These are phyloP conservation scores for Lachancea sp. DNA, from an alignment of 805 yeast genomes.

Conservation along the genomic window DNA sequence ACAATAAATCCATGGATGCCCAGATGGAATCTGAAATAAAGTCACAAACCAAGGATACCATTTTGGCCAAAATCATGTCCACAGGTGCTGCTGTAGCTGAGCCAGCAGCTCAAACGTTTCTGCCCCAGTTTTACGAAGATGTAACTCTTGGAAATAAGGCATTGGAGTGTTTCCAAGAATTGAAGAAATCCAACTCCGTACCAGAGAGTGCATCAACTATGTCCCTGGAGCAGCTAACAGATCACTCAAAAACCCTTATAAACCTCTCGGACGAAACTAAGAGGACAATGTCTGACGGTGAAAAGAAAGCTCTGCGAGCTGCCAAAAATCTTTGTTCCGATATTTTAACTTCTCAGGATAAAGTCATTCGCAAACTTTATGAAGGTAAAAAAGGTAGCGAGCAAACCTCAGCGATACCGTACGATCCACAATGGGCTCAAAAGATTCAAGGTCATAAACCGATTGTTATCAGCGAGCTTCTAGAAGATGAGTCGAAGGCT, in stretches of 20 bases:
- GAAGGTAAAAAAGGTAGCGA: conserved; percentile 22
- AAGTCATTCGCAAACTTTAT: conserved; percentile 26
- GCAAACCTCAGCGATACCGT: conserved; percentile 32
- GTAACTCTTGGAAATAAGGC: conserved; percentile 18
- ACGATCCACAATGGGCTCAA: conserved; percentile 47
- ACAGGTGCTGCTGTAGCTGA: conserved; percentile 18
- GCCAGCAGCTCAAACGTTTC: conserved; percentile 31
- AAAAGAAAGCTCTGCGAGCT: conserved; percentile 22
- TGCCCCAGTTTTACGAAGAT: conserved; percentile 33
- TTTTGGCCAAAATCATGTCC: conserved; percentile 40
- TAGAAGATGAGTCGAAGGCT: conserved; percentile 46
- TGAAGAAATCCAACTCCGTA: conserved; percentile 20
- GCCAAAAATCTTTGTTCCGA: conserved; percentile 25
- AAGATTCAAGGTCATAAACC: conserved; percentile 38
- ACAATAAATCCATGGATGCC: conserved; percentile 21
- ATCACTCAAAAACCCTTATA: conserved; percentile 14
- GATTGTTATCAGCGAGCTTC: conserved; percentile 39
- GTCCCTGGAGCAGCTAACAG: conserved; percentile 12
- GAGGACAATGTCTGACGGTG: conserved; percentile 19
- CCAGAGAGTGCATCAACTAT: conserved; percentile 10
- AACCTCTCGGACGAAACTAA: conserved; percentile 20
- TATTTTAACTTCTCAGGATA: conserved; percentile 20
- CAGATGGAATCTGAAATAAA: conserved; percentile 19
- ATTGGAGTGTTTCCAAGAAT: conserved; percentile 20
- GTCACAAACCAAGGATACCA: conserved; percentile 40